Conservation (phyloP, 2,329 filamentous ascomycete genomes). For the Furcasterigmium furcatum region DNA sequence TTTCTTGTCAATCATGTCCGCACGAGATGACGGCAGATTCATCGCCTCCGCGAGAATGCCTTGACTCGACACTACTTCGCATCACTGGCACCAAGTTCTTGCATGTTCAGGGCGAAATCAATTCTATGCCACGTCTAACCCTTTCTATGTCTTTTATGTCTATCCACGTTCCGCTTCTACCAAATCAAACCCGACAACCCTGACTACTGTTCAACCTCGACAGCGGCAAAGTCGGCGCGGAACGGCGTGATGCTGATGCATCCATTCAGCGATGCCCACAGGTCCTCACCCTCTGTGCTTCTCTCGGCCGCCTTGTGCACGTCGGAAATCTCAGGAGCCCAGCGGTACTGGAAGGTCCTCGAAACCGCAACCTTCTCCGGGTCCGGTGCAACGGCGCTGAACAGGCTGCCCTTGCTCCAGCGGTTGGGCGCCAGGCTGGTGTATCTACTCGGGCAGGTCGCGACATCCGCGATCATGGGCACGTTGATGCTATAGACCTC, state of each 20-base stretch:
- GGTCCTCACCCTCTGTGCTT: constrained; percentile 12
- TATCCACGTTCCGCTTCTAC: no score
- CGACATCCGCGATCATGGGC: constrained; percentile 60
- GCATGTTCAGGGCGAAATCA: no score
- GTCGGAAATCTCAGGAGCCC: constrained; percentile 13
- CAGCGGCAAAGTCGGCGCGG: constrained; percentile 11
- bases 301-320: constrained; percentile 10
- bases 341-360: constrained; percentile 9
- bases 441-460: constrained; percentile 58
- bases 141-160: no score
- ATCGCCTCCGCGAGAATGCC: no score
- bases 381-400: constrained; percentile 8
- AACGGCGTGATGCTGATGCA: constrained; percentile 11
- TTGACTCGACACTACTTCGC: no score
- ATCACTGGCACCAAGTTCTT: no score
- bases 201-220: constrained; percentile 2
- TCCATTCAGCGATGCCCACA: constrained; percentile 13
- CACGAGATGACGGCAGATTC: no score
- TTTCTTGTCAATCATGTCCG: no score
- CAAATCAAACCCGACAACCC: no score
- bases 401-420: constrained; percentile 51
- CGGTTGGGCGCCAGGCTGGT: constrained; percentile 67
- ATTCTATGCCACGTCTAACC: no score
- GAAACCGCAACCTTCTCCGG: constrained; percentile 6
- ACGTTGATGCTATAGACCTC: constrained; percentile 69